Evolutionary conservation across 108 stramenopile genomes (phyloP), one percentile per base, ranked within the genome.

Genomic region (Cylindrotheca fusiformis): DNA sequence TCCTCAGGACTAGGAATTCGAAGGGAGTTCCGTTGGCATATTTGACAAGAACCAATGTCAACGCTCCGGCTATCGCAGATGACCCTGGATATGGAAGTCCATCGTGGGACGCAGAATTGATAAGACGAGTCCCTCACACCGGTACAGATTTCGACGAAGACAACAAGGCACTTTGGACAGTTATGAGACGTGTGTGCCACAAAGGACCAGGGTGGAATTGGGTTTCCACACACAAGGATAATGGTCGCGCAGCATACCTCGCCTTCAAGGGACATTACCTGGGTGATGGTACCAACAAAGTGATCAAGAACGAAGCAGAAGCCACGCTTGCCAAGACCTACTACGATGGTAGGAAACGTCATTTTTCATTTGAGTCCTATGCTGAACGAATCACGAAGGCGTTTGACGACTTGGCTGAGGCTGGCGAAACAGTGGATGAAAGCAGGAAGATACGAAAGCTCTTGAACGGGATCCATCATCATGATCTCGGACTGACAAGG

Each of bases 211-310:
- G n/a, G n/a, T n/a, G n/a, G n/a, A n/a, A n/a, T n/a, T n/a, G n/a
- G n/a, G n/a, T n/a, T n/a, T n/a, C n/a, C n/a, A n/a, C n/a, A n/a
- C n/a, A n/a, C n/a, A n/a, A n/a, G 36, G 63, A 47, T 0, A 47
- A 76, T 69, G 79, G 74, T 3, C 48, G 74, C 12, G 56, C 6
- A 14, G 74, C 79, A 18, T 76, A 28, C 31, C 30, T 55, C 10
- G 4, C 22, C 24, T n/a, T 19, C 31, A 10, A n/a, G n/a, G n/a
- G n/a, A n/a, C n/a, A n/a, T n/a, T n/a, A n/a, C n/a, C n/a, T n/a
- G n/a, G n/a, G n/a, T n/a, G n/a, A n/a, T n/a, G n/a, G n/a, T n/a
- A n/a, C n/a, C n/a, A n/a, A n/a, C n/a, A n/a, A n/a, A n/a, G 22
- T 8, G 23, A 32, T 44, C 2, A 32, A 44, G 17, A 27, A 50